Base-by-base conservation (phyloP, 1,284 basidiomycete species). In the Ceratorhiza oryzae-sativae region DNA sequence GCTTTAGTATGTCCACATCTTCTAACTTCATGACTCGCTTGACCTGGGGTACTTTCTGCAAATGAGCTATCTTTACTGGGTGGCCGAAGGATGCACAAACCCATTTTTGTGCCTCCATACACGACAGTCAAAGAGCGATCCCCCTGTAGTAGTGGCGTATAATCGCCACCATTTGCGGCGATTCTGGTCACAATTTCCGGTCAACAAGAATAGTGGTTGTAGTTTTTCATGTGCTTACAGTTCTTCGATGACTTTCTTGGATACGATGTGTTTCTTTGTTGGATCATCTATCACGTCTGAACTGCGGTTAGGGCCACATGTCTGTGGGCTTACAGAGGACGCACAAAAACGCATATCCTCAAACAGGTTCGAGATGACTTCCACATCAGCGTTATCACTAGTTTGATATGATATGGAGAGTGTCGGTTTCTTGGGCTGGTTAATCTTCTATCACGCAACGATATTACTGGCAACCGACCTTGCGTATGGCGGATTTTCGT, bases 281-380 rank as follows among this genome's bases (percentile, higher is more conserved):
- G 90, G 89, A 78, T 94, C 91, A 6, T 91, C 89, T 49, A 89
- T 85, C 5, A 95, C 89, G 78, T 91, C 92, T 94, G 74, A 3
- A 6, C 13, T 10, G 25, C 9, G 13, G 3, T 27, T 15, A 63
- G 56, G 12, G 9, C 34, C 36, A 32, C 27, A 34, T 23, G 62
- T 23, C 18, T 18, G 2, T 62, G 18, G 34, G 9, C 46, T 32
- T 13, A 18, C 18, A 34, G 20, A 15, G 2, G 5, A 83, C 90
- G 77, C 71, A 95, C 94, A 88, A 78, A 97, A 96, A 48, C 86
- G 90, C 79, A 90, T 83, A 25, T 85, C 90, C 10, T 87, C 82
- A 76, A 97, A 94, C 18, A 96, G 79, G 46, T 87, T 79, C 10
- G 85, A 87, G 75, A 88, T 83, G 0, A 88, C 82, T 39, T 84